A percentile compares a stretch with the other conserved stretches of the same genome.
These are phyloP conservation scores for Arthrinium phaeospermum DNA, from an alignment of 2,329 filamentous ascomycete species.

Conservation along the genomic window DNA sequence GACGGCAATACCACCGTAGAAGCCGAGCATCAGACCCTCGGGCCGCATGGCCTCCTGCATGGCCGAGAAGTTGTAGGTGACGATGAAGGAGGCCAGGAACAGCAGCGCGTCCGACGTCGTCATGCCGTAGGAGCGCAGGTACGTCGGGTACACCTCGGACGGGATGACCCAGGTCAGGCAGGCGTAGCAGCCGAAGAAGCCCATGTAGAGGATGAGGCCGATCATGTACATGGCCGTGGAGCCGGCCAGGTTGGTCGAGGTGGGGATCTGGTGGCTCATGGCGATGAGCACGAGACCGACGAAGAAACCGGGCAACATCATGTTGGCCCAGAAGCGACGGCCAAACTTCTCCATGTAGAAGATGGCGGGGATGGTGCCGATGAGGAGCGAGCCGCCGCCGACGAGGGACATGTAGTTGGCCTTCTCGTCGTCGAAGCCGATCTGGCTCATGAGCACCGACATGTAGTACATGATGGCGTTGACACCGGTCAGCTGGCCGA, in stretches of 20 bases:
- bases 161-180: slow-evolving; percentile 71
- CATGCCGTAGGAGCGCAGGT: slow-evolving; percentile 76
- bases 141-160: slow-evolving; percentile 74
- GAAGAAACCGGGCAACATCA: slow-evolving; percentile 75
- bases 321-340: slow-evolving; percentile 76
- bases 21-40: slow-evolving; percentile 71
- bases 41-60: slow-evolving; percentile 73
- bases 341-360: slow-evolving; percentile 76
- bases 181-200: slow-evolving; percentile 71
- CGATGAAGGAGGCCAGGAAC: slow-evolving; percentile 74
- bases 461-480: slow-evolving; percentile 78
- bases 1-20: slow-evolving; percentile 76
- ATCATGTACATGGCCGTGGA: slow-evolving; percentile 68
- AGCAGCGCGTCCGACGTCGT: slow-evolving; percentile 70
- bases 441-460: slow-evolving; percentile 68
- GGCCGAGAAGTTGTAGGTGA: slow-evolving; percentile 75
- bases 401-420: slow-evolving; percentile 78
- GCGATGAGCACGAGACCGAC: slow-evolving; percentile 72
- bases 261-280: slow-evolving; percentile 62
- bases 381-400: slow-evolving; percentile 68
- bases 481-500: slow-evolving; percentile 74
- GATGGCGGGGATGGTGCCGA: slow-evolving; percentile 72
- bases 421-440: slow-evolving; percentile 67
- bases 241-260: slow-evolving; percentile 49
- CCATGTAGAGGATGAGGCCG: slow-evolving; percentile 72